Conservation (phyloP, 1,139 yeast genomes). For the Taphrina deformans region DNA sequence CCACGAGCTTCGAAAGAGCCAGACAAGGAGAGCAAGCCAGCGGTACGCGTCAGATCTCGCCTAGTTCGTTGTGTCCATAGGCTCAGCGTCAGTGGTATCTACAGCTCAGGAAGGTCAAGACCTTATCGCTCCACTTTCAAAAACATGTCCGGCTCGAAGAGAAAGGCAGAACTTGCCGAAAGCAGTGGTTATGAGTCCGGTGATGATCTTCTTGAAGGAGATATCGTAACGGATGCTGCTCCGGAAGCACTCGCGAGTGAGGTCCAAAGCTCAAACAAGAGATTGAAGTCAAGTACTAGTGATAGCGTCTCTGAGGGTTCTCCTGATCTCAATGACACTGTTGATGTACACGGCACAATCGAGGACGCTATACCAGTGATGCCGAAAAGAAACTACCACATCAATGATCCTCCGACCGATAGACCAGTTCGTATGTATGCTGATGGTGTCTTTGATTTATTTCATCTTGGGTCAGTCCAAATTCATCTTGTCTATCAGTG, state of each 20-base stretch:
- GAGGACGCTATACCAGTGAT: conserved; percentile 17
- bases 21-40: neutral
- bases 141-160: conserved; percentile 5
- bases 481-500: too few species aligned
- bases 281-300: neutral
- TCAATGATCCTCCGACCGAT: conserved; percentile 80
- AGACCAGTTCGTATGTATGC: conserved; percentile 91
- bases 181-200: conserved; percentile 25
- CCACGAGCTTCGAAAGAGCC: neutral
- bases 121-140: neutral
- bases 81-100: neutral
- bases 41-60: neutral
- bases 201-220: conserved; percentile 3
- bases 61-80: too few species aligned
- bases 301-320: neutral
- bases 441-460: conserved; percentile 94
- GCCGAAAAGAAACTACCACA: conserved; percentile 40
- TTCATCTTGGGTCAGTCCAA: conserved; percentile 70
- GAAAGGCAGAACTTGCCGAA: conserved; percentile 12
- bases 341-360: conserved; percentile 12
- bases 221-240: neutral
- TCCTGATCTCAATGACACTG: neutral
- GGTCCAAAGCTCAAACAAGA: neutral
- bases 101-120: neutral
- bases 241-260: neutral